Conservation (phyloP, 2,329 filamentous ascomycete species). For the Juglanconis sp. region DNA sequence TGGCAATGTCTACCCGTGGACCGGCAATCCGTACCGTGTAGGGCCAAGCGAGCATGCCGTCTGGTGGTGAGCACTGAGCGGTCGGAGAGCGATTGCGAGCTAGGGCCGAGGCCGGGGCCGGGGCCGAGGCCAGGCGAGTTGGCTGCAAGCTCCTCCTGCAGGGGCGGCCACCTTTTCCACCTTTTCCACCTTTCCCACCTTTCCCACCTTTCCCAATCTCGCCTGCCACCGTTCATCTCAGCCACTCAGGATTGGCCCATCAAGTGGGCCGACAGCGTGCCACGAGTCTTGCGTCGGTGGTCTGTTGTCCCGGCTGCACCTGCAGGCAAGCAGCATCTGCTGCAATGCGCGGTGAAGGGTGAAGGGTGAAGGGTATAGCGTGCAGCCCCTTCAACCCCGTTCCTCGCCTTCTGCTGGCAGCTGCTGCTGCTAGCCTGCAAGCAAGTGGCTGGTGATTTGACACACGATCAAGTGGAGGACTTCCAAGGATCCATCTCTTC, state of each 20-base stretch:
- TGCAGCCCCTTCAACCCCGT: too few relatives aligned
- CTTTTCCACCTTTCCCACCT: neutral
- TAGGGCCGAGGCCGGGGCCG: neutral
- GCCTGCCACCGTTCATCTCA: neutral
- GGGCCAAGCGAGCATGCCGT: too few relatives aligned
- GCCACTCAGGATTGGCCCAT: neutral
- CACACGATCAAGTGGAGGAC: neutral
- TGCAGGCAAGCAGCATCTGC: neutral
- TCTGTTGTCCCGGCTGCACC: neutral
- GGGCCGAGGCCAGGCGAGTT: neutral
- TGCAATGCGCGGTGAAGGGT: slow-evolving; percentile 5
- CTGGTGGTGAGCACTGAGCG: too few relatives aligned
- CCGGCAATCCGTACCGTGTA: neutral
- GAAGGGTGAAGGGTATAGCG: neutral
- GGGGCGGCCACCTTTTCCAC: neutral
- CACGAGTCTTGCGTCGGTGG: neutral
- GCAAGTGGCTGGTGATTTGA: too few relatives aligned
- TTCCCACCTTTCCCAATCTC: neutral
- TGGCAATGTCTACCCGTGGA: too few relatives aligned
- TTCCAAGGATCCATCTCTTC: neutral
- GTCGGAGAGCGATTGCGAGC: too few relatives aligned
- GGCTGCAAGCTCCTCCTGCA: slow-evolving; percentile 1
- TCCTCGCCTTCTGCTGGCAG: neutral
- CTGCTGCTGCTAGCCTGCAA: too few relatives aligned
- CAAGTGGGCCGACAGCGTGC: slow-evolving; percentile 5